A percentile compares a stretch with the other conserved stretches of the same genome.
Conservation (phyloP, 768 basidiomycete genomes). For the Pisolithus microcarpus region DNA sequence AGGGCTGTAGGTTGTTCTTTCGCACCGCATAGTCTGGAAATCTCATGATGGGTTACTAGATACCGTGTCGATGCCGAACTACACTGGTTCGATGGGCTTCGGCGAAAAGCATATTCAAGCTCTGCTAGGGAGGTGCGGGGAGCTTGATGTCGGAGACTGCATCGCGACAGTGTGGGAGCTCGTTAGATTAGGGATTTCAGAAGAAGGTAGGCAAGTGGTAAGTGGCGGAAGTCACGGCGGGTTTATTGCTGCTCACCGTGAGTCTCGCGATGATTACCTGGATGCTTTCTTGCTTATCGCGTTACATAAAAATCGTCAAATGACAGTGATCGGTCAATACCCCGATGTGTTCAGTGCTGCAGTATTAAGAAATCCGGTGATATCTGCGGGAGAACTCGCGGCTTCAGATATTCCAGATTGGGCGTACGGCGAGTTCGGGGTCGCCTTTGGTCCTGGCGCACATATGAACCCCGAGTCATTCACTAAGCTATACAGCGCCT, state of each 20-base stretch:
- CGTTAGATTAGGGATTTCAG: constrained; percentile 41
- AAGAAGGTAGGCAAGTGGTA: constrained; percentile 46
- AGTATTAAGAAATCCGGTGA: constrained; percentile 64
- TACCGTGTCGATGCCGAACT: constrained; percentile 55
- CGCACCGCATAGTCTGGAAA: background rate
- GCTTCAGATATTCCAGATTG: constrained; percentile 67
- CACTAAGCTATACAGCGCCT: constrained; percentile 37
- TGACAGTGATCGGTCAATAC: constrained; percentile 53
- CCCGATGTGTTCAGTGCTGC: constrained; percentile 58
- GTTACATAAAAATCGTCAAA: background rate
- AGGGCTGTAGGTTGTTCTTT: constrained; percentile 46
- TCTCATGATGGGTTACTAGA: constrained; percentile 29
- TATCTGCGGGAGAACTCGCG: constrained; percentile 48
- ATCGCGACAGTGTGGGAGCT: constrained; percentile 48
- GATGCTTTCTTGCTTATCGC: background rate
- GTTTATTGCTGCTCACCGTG: constrained; percentile 53
- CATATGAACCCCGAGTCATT: constrained; percentile 42
- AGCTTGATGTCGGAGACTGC: constrained; percentile 60
- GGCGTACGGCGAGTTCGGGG: constrained; percentile 38
- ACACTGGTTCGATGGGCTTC: constrained; percentile 61
- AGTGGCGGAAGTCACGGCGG: constrained; percentile 69
- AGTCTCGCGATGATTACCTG: constrained; percentile 16
- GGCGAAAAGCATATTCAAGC: constrained; percentile 53
- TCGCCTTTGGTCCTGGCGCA: constrained; percentile 27
- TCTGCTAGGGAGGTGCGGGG: constrained; percentile 53